phyloP scores from a whole-genome alignment of 1,139 yeast species.

The Insectozyma bohioensis region DNA sequence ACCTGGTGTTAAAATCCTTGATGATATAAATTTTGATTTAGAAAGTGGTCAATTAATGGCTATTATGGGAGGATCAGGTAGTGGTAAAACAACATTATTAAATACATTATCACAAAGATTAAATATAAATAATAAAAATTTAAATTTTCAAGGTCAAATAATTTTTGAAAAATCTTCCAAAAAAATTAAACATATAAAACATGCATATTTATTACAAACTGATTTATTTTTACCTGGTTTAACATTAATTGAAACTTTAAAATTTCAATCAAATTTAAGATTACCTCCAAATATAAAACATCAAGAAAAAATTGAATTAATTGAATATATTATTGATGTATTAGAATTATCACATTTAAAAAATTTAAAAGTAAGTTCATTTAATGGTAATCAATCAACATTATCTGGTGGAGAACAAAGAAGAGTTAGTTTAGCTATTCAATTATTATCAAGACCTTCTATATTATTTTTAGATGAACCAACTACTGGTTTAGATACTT shows the following conservation, averaged over 20 bases:
- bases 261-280: slow-evolving; percentile 65
- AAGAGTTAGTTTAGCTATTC: slow-evolving; percentile 71
- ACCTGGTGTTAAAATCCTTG: slow-evolving; percentile 21
- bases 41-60: slow-evolving; percentile 56
- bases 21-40: slow-evolving; percentile 53
- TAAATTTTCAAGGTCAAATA: slow-evolving; percentile 27
- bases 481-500: slow-evolving; percentile 79
- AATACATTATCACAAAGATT: slow-evolving; percentile 67
- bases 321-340: slow-evolving; percentile 54
- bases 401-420: slow-evolving; percentile 82
- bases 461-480: slow-evolving; percentile 78
- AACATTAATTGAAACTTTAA: slow-evolving; percentile 64
- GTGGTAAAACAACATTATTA: slow-evolving; percentile 78
- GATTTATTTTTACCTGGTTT: slow-evolving; percentile 66
- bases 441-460: slow-evolving; percentile 68
- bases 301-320: slow-evolving; percentile 42
- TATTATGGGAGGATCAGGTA: slow-evolving; percentile 79
- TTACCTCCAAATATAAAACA: slow-evolving; percentile 40
- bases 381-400: slow-evolving; percentile 40
- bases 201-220: slow-evolving; percentile 71
- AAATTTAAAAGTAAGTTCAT: slow-evolving; percentile 54
- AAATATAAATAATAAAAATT: slow-evolving; percentile 26
- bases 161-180: slow-evolving; percentile 4
- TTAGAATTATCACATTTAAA: slow-evolving; percentile 60
- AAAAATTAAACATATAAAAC: slow-evolving; percentile 25